A percentile compares a stretch with the other conserved stretches of the same genome.
Evolutionary conservation across 805 yeast genomes (phyloP).

Genomic region (Schwanniomyces sp.): DNA sequence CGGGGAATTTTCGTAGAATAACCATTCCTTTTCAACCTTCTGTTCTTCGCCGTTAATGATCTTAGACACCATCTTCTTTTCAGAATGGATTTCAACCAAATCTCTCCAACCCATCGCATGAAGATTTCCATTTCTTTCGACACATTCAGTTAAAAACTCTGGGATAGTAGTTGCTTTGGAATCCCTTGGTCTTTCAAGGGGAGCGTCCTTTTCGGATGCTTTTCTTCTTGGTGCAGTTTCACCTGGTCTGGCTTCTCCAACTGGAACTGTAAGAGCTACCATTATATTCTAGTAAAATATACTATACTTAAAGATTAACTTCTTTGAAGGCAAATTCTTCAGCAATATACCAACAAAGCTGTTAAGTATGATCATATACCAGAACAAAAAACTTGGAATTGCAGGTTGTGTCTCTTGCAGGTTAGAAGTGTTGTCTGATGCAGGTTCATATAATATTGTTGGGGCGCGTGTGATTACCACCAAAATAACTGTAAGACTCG

Average conservation of each 20-base stretch:
- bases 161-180: slow-evolving; percentile 66
- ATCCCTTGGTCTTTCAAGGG: slow-evolving; percentile 61
- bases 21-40: slow-evolving; percentile 83
- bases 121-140: slow-evolving; percentile 51
- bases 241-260: slow-evolving; percentile 69
- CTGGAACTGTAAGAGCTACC: slow-evolving; percentile 48
- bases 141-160: slow-evolving; percentile 66
- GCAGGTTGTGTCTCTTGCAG: neutral
- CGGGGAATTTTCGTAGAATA: slow-evolving; percentile 72
- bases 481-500: no score
- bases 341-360: neutral
- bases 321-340: neutral
- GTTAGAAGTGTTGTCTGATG: neutral
- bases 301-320: neutral
- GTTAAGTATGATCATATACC: neutral
- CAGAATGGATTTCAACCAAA: slow-evolving; percentile 69
- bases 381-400: neutral
- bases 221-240: slow-evolving; percentile 85
- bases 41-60: slow-evolving; percentile 72
- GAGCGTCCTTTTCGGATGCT: slow-evolving; percentile 47
- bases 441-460: neutral
- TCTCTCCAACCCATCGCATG: slow-evolving; percentile 79
- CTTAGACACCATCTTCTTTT: slow-evolving; percentile 72
- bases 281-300: neutral
- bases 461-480: neutral